These are phyloP conservation scores for Colletotrichum sidae DNA, from an alignment of 2,329 filamentous ascomycete genomes.

Conservation along the genomic window DNA sequence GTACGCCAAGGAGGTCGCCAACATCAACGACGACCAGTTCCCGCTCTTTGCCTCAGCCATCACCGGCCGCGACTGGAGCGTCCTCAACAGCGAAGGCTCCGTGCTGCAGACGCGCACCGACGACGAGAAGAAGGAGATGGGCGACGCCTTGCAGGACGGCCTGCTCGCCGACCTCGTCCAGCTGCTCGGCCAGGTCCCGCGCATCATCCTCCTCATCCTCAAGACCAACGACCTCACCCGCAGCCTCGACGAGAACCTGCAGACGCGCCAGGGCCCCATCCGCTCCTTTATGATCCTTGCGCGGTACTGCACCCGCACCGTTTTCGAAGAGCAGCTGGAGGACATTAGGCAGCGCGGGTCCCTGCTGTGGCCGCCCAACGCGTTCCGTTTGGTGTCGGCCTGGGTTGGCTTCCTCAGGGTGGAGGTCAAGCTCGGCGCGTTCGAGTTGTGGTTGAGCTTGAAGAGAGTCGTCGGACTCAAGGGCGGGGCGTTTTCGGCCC, in stretches of 20 bases:
- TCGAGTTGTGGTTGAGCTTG: slow-evolving; percentile 70
- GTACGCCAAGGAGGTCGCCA: slow-evolving; percentile 89
- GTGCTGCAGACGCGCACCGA: slow-evolving; percentile 71
- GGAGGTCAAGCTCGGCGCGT: slow-evolving; percentile 71
- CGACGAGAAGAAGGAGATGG: slow-evolving; percentile 89
- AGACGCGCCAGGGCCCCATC: slow-evolving; percentile 76
- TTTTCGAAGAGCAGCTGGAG: slow-evolving; percentile 74
- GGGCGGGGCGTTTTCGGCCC: slow-evolving; percentile 34
- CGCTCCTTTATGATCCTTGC: slow-evolving; percentile 76
- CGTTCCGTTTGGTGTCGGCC: slow-evolving; percentile 64
- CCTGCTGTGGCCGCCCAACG: slow-evolving; percentile 68
- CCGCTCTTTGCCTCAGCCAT: slow-evolving; percentile 96
- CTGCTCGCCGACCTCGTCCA: slow-evolving; percentile 90
- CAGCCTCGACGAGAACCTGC: slow-evolving; percentile 90
- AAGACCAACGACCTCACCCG: slow-evolving; percentile 98
- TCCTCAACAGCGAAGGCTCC: slow-evolving; percentile 62
- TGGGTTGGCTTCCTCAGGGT: slow-evolving; percentile 70
- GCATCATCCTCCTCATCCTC: slow-evolving; percentile 92
- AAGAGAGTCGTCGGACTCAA: slow-evolving; percentile 59
- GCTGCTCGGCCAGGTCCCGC: slow-evolving; percentile 86
- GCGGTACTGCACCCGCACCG: slow-evolving; percentile 74
- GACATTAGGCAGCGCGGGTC: slow-evolving; percentile 64
- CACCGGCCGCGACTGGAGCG: slow-evolving; percentile 89
- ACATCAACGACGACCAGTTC: slow-evolving; percentile 89
- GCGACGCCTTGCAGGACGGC: slow-evolving; percentile 85